Conservation (phyloP, 306 rosid species). For the Vigna reflexopilosa region DNA sequence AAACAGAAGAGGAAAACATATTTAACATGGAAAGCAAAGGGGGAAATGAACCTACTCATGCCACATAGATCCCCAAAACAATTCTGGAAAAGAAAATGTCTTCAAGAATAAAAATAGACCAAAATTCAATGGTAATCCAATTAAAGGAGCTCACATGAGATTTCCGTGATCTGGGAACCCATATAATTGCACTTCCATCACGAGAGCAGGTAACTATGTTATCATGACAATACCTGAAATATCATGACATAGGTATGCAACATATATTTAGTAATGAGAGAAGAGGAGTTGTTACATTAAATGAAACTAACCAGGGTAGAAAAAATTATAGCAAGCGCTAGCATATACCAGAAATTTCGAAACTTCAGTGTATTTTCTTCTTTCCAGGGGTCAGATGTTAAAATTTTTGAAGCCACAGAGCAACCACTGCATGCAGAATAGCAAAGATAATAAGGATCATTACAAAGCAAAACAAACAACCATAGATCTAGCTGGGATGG, state of each 20-base stretch:
- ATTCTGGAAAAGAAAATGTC: slow-evolving; percentile 33
- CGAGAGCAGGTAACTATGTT: slow-evolving; percentile 97
- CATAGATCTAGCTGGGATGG: slow-evolving; percentile 33
- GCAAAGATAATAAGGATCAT: slow-evolving; percentile 39
- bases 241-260: slow-evolving; percentile 40
- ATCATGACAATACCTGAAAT: slow-evolving; percentile 83
- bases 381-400: slow-evolving; percentile 62
- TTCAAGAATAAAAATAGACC: slow-evolving; percentile 40
- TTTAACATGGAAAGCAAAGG: slow-evolving; percentile 12
- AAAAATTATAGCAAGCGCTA: slow-evolving; percentile 34
- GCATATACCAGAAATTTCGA: slow-evolving; percentile 72
- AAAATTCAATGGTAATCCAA: slow-evolving; percentile 36
- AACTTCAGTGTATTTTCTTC: slow-evolving; percentile 75
- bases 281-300: slow-evolving; percentile 8
- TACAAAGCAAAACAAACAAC: slow-evolving; percentile 16
- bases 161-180: slow-evolving; percentile 92
- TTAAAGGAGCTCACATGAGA: slow-evolving; percentile 74
- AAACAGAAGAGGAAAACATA: slow-evolving; percentile 39
- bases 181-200: slow-evolving; percentile 96
- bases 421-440: slow-evolving; percentile 74
- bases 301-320: slow-evolving; percentile 36
- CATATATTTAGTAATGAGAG: slow-evolving; percentile 36
- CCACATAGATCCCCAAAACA: slow-evolving; percentile 24
- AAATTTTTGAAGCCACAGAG: slow-evolving; percentile 73
- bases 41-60: slow-evolving; percentile 35